These are phyloP conservation scores for Spirogloea muscicola DNA, from an alignment of 139 green algal genomes.

Conservation along the genomic window DNA sequence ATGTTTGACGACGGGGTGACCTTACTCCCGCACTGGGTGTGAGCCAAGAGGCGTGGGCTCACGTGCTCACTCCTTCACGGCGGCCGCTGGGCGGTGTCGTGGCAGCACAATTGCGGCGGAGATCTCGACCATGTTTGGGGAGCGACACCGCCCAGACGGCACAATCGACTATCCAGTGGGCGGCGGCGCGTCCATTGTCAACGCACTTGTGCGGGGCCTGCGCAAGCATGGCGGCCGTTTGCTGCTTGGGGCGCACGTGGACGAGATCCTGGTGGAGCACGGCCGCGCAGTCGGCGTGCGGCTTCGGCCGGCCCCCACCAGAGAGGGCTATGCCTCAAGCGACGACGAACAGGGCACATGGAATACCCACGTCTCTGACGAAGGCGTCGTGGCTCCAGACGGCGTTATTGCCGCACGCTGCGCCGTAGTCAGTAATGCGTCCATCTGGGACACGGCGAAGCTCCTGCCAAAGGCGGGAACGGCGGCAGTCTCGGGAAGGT, in stretches of 20 bases:
- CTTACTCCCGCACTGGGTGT: too few relatives aligned
- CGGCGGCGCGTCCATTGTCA: slow-evolving; percentile 60
- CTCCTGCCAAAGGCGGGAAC: slow-evolving; percentile 50
- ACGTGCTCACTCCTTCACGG: too few relatives aligned
- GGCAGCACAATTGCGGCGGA: slow-evolving; percentile 46
- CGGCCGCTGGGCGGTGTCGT: too few relatives aligned
- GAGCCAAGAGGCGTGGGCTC: too few relatives aligned
- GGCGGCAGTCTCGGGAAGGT: neutral
- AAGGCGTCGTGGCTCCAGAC: too few relatives aligned
- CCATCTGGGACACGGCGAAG: slow-evolving; percentile 72
- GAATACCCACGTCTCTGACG: too few relatives aligned
- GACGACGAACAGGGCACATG: too few relatives aligned
- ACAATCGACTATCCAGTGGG: slow-evolving; percentile 55
- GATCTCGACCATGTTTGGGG: slow-evolving; percentile 75
- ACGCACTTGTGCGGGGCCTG: slow-evolving; percentile 71
- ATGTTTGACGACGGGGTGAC: too few relatives aligned
- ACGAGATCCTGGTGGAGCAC: slow-evolving; percentile 62
- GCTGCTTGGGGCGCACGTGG: slow-evolving; percentile 62
- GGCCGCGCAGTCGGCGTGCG: slow-evolving; percentile 61
- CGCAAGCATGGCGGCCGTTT: slow-evolving; percentile 65
- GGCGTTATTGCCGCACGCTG: too few relatives aligned
- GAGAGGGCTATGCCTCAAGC: too few relatives aligned
- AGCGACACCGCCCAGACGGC: slow-evolving; percentile 68
- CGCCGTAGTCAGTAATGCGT: slow-evolving; percentile 81
- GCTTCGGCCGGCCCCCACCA: too few relatives aligned